A percentile compares a stretch with the other conserved stretches of the same genome.
These are phyloP conservation scores for Aspergillus ostianus DNA, from an alignment of 495 filamentous ascomycete genomes.

Conservation along the genomic window DNA sequence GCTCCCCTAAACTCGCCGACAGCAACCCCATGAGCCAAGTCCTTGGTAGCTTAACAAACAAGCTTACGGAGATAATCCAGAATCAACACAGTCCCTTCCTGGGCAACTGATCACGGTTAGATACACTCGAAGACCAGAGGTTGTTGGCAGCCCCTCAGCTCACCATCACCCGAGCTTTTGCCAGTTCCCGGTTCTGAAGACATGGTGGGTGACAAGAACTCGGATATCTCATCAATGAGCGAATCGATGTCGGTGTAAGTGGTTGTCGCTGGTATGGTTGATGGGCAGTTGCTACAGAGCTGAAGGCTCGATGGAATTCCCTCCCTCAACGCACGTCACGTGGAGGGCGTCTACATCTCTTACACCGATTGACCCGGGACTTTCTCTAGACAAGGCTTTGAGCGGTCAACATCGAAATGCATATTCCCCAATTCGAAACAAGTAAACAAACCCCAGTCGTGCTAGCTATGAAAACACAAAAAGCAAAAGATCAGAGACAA, in stretches of 20 bases:
- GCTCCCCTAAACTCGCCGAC: constrained; percentile 41
- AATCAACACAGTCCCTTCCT: constrained; percentile 37
- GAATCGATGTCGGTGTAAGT: too few species aligned
- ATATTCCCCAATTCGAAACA: not conserved
- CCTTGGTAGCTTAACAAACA: not conserved
- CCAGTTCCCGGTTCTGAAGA: not conserved
- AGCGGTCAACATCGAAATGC: not conserved
- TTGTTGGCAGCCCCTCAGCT: not conserved
- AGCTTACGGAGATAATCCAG: constrained; percentile 59
- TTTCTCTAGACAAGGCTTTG: not conserved
- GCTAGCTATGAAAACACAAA: not conserved
- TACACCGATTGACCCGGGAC: not conserved
- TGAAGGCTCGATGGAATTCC: too few species aligned
- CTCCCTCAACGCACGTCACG: not conserved
- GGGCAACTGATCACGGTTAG: constrained; percentile 16
- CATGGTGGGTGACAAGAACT: not conserved
- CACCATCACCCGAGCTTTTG: not conserved
- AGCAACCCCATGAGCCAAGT: not conserved
- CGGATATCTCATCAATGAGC: too few species aligned
- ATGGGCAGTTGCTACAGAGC: not conserved
- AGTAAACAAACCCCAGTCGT: not conserved
- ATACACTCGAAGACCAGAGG: not conserved
- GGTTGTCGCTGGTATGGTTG: too few species aligned
- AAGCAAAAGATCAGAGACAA: not conserved
- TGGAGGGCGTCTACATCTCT: not conserved